Base-by-base conservation (phyloP, 2,329 filamentous ascomycete species). In the Sporothrix protearum region DNA sequence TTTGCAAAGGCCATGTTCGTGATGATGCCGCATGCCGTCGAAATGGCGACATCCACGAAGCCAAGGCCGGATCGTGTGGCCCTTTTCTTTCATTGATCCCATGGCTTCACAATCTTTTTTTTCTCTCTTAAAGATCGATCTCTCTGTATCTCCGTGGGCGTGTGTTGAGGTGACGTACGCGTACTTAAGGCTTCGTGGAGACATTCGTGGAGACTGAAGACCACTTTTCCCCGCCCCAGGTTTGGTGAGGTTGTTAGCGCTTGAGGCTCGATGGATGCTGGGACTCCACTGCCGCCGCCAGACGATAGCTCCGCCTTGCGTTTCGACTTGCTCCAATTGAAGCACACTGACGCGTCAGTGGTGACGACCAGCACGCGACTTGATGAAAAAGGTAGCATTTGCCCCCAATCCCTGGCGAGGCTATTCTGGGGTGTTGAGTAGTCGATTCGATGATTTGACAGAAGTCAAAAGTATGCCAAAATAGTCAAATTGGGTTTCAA, bases 151-250 rank as follows among this genome's bases (percentile, higher is more conserved):
- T 8, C 55, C 30, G 55, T 36, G 16, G 16, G n/a, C n/a, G 30
- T 39, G 57, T 39, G 57, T 42, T 14, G n/a, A 61, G 57, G 57
- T 61, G 57, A 61, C 57, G 57, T 61, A 61, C 33, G 57, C 57
- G 33, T 42, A 10, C 19, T 42, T 14, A n/a, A n/a, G n/a, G n/a
- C n/a, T n/a, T n/a, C n/a, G n/a, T 16, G 4, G 25, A 53, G 8
- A 16, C 22, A 7, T 14, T 57, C 53, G 28, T 33, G 53, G 57
- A 61, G 42, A 47, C 42, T 8, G 10, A 28, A 57, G 28, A 28
- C 53, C 53, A 33, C 28, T 57, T 30, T 30, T 57, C 19, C 53
- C 53, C 25, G 25, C 25, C 53, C 25, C 25, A 57, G 53, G 53
- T 33, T 14, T 47, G 14, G 42, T 19, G 42, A 47, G 42, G 14